Conservation (phyloP, 2,329 filamentous ascomycete genomes). For the Thelonectria blattea region DNA sequence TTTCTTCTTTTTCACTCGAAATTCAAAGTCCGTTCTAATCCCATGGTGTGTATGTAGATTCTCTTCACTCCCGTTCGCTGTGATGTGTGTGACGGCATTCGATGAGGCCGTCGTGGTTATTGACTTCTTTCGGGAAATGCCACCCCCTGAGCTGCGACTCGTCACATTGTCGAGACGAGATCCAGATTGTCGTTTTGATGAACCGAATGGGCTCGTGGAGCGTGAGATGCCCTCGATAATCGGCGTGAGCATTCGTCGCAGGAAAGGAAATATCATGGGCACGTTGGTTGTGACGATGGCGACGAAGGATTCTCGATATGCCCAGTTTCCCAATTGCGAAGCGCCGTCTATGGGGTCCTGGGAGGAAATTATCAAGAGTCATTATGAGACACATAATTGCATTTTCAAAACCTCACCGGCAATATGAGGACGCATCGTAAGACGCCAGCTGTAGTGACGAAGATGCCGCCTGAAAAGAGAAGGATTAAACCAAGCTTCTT, state of each 20-base stretch:
- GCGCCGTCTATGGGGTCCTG: conserved; percentile 39
- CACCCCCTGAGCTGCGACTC: background rate
- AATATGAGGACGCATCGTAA: conserved; percentile 44
- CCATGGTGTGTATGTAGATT: background rate
- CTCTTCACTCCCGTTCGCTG: conserved; percentile 2
- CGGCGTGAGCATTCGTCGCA: conserved; percentile 26
- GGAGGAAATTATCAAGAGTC: background rate
- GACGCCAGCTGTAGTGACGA: conserved; percentile 44
- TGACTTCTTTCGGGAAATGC: conserved; percentile 4
- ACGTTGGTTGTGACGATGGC: conserved; percentile 45
- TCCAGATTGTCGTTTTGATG: background rate
- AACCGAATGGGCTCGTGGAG: too few species aligned
- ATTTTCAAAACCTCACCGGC: conserved; percentile 26
- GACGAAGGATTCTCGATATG: conserved; percentile 45
- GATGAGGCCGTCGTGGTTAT: background rate
- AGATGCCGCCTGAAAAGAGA: conserved; percentile 51
- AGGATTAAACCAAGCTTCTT: conserved; percentile 58
- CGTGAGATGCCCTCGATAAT: too few species aligned
- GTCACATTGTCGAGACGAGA: background rate
- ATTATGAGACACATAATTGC: background rate
- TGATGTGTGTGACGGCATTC: conserved; percentile 2
- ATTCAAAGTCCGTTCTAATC: background rate
- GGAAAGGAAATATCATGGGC: conserved; percentile 47
- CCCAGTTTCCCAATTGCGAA: conserved; percentile 42
- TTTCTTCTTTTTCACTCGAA: background rate